These are phyloP conservation scores for Leccinellum rugosiceps DNA, from an alignment of 768 basidiomycete genomes.

Conservation along the genomic window DNA sequence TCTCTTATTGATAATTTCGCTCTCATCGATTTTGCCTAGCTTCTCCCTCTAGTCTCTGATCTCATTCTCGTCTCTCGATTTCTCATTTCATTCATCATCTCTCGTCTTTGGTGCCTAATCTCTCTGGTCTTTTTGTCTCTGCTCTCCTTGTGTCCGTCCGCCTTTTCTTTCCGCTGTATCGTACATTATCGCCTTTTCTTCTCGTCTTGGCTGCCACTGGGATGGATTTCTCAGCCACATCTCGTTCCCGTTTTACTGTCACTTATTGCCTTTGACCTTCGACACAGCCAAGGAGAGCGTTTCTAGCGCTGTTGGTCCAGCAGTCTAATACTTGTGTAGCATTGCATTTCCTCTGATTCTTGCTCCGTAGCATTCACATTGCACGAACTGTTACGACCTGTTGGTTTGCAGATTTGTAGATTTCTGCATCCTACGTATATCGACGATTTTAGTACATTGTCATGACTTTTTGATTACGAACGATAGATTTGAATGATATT, in stretches of 20 bases:
- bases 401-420: slow-evolving; percentile 30
- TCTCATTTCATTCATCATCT: slow-evolving; percentile 9
- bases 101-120: slow-evolving; percentile 8
- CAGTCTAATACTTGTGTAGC: slow-evolving; percentile 33
- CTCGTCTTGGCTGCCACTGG: slow-evolving; percentile 23
- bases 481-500: slow-evolving; percentile 21
- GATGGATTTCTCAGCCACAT: slow-evolving; percentile 32
- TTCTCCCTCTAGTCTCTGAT: slow-evolving; percentile 18
- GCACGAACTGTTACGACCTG: slow-evolving; percentile 12
- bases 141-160: slow-evolving; percentile 30
- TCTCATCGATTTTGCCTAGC: slow-evolving; percentile 22
- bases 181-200: slow-evolving; percentile 29
- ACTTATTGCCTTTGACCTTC: slow-evolving; percentile 38
- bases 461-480: slow-evolving; percentile 21
- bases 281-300: slow-evolving; percentile 33
- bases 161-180: slow-evolving; percentile 25
- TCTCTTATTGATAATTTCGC: slow-evolving; percentile 35
- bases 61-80: slow-evolving; percentile 5
- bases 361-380: slow-evolving; percentile 13
- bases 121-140: slow-evolving; percentile 16
- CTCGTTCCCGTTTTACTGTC: slow-evolving; percentile 20
- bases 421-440: slow-evolving; percentile 27
- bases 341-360: slow-evolving; percentile 28
- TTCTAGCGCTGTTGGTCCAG: slow-evolving; percentile 29
- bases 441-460: slow-evolving; percentile 22